Base-by-base conservation (phyloP, 73 alveolate species). In the Paramecium caudatum region DNA sequence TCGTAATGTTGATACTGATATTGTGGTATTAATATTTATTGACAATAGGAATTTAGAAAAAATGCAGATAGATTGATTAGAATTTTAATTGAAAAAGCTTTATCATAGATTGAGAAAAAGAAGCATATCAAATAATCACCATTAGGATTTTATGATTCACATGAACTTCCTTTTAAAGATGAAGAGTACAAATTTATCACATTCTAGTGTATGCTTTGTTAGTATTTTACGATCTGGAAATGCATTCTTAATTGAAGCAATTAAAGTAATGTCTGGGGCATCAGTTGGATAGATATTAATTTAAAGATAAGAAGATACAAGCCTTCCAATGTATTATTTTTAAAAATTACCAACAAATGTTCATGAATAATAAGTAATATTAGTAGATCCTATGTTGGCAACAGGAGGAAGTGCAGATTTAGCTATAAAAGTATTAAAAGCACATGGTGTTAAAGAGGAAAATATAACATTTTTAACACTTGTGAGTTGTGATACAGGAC, bases 331-430 rank as follows among this genome's bases (percentile, higher is more conserved):
- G n/a, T 91, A 55, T 13, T 94, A 63, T 86, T 95, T 94, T 82
- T 49, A 93, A 47, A 95, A 94, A 80, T 74, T 95, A 63, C 98
- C 98, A 19, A 74, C 83, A 23, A 61, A 87, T 16, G 87, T 95
- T 48, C 21, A 62, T 8, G 83, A 90, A n/a, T 63, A 93, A 91
- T 55, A 95, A 85, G 93, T 93, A 10, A 78, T 94, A 39, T 61
- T 95, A 27, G 91, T 95, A 5, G 98, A 95, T 85, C 98, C 98
- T 10, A 95, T 95, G 98, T 84, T 92, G 43, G 98, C 96, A 12
- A 94, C 98, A 19, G 98, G 98, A 17, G 97, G 97, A 13, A 83
- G 95, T 68, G 95, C 92, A 4, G 86, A 65, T 50, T 47, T 82
- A 80, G 91, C 94, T 62, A 78, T 95, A 36, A 55, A 94, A 25